These are phyloP conservation scores for Arthrobotrys musiformis DNA, from an alignment of 2,329 filamentous ascomycete genomes.

Conservation along the genomic window DNA sequence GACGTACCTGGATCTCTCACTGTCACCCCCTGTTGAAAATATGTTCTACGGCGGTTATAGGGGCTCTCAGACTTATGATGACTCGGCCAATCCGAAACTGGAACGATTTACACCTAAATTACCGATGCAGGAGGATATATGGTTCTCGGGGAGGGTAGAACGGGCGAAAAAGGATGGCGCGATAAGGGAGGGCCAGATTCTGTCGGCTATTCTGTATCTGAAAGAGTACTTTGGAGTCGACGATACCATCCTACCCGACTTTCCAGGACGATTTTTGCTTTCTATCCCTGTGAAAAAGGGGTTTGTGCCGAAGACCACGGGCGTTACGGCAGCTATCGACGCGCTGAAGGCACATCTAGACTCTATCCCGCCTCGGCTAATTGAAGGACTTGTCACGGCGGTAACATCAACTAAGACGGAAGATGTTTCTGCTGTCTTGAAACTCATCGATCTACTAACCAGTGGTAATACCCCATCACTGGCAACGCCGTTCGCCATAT, in stretches of 20 bases:
- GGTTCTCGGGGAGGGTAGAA: background rate
- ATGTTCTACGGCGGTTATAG: background rate
- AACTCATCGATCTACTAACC: background rate
- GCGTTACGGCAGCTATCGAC: background rate
- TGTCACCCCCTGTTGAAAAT: background rate
- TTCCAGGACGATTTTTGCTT: background rate
- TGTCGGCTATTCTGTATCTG: background rate
- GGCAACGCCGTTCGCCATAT: background rate
- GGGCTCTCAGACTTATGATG: background rate
- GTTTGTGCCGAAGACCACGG: background rate
- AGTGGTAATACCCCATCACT: background rate
- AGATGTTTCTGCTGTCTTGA: background rate
- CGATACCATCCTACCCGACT: background rate
- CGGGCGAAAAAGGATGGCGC: background rate
- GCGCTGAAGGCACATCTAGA: background rate
- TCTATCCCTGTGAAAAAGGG: background rate
- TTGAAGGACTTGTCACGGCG: background rate
- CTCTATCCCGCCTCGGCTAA: background rate
- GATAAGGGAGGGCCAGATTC: background rate
- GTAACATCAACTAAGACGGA: background rate
- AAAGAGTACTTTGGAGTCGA: background rate
- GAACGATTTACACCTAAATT: background rate
- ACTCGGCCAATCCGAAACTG: background rate
- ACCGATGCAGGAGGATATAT: background rate
- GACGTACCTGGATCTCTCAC: background rate